Conservation (phyloP, 352 stramenopile genomes). For the Globisporangium takayamanum region DNA sequence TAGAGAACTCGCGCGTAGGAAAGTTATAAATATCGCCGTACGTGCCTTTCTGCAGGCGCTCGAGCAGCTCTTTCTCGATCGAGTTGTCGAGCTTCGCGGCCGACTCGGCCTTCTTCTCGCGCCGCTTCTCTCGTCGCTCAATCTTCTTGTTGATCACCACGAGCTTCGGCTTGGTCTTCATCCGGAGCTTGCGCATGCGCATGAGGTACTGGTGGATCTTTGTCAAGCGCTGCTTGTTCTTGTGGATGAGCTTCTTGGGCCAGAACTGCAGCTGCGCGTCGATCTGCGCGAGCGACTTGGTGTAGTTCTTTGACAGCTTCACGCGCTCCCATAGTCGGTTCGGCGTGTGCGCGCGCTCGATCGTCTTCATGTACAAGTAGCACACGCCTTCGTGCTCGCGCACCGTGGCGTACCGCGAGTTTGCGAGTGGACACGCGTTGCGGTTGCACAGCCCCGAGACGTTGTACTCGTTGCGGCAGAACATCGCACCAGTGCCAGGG, state of each 20-base stretch:
- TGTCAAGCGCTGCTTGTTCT: slow-evolving; percentile 98
- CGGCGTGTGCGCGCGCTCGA: slow-evolving; percentile 97
- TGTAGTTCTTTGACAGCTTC: slow-evolving; percentile 96
- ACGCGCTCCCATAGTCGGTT: slow-evolving; percentile 99
- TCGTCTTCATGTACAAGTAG: slow-evolving; percentile 98
- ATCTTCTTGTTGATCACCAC: slow-evolving; percentile 95
- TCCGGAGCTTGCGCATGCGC: slow-evolving; percentile 96
- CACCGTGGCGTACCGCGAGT: slow-evolving; percentile 97
- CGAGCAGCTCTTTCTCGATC: slow-evolving; percentile 98
- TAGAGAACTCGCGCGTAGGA: slow-evolving; percentile 89
- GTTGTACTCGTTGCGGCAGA: slow-evolving; percentile 98
- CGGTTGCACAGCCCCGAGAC: slow-evolving; percentile 97
- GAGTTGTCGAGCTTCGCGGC: slow-evolving; percentile 92
- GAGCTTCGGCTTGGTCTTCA: slow-evolving; percentile 93
- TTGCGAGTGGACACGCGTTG: slow-evolving; percentile 94
- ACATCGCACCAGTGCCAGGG: slow-evolving; percentile 87
- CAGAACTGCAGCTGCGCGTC: slow-evolving; percentile 97
- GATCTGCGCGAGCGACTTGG: slow-evolving; percentile 92
- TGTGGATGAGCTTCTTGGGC: slow-evolving; percentile 96
- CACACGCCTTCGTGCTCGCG: slow-evolving; percentile 94
- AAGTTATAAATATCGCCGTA: slow-evolving; percentile 99
- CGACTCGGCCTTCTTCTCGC: slow-evolving; percentile 96
- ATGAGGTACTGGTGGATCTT: slow-evolving; percentile 99
- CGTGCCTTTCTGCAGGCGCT: slow-evolving; percentile 95
- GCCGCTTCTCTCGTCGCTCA: slow-evolving; percentile 91